Conservation (phyloP, 331 rosid genomes). For the Rhamnella rubrinervis region DNA sequence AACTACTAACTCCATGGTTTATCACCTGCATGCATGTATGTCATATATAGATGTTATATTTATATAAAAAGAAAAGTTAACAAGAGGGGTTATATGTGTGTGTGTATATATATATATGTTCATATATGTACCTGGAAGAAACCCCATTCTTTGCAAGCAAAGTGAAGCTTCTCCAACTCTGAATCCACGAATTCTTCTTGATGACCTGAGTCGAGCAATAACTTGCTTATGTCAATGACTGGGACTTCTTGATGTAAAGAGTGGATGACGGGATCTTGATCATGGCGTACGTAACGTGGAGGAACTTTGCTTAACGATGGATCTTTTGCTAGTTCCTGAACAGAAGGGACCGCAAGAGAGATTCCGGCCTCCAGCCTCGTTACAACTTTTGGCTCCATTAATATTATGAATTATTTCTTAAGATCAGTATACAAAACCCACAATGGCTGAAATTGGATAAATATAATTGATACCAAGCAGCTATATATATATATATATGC, state of each 20-base stretch:
- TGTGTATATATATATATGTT: background rate
- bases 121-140: background rate
- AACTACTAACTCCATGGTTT: background rate
- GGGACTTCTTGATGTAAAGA: conserved; percentile 22
- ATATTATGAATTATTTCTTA: too few species aligned
- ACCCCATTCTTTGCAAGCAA: too few species aligned
- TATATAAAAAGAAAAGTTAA: conserved; percentile 7
- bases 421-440: too few species aligned
- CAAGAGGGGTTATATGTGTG: too few species aligned
- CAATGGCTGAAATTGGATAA: too few species aligned
- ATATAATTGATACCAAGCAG: too few species aligned
- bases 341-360: conserved; percentile 22
- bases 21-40: background rate
- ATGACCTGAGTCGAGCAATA: background rate
- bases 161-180: too few species aligned
- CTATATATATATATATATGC: too few species aligned
- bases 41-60: too few species aligned
- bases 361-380: conserved; percentile 1
- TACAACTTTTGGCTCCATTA: background rate
- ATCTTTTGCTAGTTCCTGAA: conserved; percentile 18
- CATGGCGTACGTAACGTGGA: conserved; percentile 21
- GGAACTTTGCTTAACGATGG: conserved; percentile 20
- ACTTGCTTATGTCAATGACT: conserved; percentile 23
- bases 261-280: conserved; percentile 23
- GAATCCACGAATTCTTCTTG: background rate